Evolutionary conservation across 2,329 filamentous ascomycete genomes (phyloP).

Genomic region (Aspergillus japonicus): DNA sequence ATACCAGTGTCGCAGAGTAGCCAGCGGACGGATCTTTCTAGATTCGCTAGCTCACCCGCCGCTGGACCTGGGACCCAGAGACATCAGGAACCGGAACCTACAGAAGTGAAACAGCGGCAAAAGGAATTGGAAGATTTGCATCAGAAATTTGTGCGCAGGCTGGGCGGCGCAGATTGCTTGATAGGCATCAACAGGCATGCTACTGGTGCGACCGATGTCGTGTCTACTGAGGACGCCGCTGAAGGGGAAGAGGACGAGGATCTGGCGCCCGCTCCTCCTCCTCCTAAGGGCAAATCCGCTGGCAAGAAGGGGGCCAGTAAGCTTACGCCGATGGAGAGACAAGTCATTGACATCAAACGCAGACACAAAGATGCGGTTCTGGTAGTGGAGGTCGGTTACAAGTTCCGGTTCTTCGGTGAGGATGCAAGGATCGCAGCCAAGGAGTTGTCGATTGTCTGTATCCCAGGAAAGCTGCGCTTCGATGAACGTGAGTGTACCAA

Average conservation of each 20-base stretch:
- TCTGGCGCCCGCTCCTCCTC: constrained; percentile 41
- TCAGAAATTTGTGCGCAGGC: constrained; percentile 81
- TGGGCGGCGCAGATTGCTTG: constrained; percentile 82
- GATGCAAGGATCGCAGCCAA: constrained; percentile 87
- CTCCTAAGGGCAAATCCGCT: constrained; percentile 47
- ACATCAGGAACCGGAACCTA: constrained; percentile 36
- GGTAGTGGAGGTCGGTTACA: constrained; percentile 95
- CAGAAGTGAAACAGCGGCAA: constrained; percentile 53
- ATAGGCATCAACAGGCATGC: constrained; percentile 61
- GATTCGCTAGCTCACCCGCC: constrained; percentile 55
- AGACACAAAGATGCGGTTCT: constrained; percentile 87
- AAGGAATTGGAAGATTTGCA: constrained; percentile 71
- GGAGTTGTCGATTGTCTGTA: constrained; percentile 91
- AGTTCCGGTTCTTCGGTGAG: constrained; percentile 95
- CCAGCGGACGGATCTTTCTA: constrained; percentile 58
- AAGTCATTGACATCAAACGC: constrained; percentile 90
- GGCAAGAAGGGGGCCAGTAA: constrained; percentile 75
- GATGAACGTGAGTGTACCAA: constrained; percentile 67
- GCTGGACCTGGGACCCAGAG: constrained; percentile 36
- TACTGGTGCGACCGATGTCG: constrained; percentile 55
- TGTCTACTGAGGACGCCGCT: constrained; percentile 58
- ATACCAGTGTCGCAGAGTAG: constrained; percentile 38
- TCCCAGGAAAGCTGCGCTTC: constrained; percentile 90
- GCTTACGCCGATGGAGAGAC: constrained; percentile 89
- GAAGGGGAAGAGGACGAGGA: constrained; percentile 57